Evolutionary conservation across 139 green algal species (phyloP).

Genomic region (Edaphochlamys debaryana): DNA sequence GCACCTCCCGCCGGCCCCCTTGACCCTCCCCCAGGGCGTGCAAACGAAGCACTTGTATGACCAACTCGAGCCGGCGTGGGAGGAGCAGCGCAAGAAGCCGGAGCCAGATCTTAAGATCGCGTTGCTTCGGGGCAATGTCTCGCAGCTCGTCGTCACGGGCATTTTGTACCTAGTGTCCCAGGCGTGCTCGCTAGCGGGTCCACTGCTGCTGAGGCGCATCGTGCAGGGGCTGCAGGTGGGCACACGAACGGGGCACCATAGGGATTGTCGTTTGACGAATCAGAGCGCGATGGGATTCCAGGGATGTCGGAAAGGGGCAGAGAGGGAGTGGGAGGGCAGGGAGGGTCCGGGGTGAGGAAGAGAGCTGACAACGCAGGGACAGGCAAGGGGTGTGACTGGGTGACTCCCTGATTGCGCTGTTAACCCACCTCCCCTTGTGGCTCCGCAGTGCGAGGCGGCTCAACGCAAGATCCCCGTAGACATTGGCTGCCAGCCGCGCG

Average conservation of each 20-base stretch:
- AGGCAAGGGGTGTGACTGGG: too few species aligned
- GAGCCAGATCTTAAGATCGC: slow-evolving; percentile 47
- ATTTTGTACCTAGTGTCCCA: slow-evolving; percentile 53
- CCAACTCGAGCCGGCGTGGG: slow-evolving; percentile 29
- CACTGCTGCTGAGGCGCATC: slow-evolving; percentile 66
- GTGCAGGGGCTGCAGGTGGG: slow-evolving; percentile 48
- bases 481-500: slow-evolving; percentile 21
- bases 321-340: too few species aligned
- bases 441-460: slow-evolving; percentile 32
- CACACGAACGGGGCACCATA: too few species aligned
- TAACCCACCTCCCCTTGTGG: too few species aligned
- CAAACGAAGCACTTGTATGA: not conserved
- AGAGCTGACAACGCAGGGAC: too few species aligned
- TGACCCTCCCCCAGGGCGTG: too few species aligned
- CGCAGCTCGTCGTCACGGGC: slow-evolving; percentile 49
- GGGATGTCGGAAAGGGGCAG: too few species aligned
- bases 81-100: slow-evolving; percentile 21
- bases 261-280: too few species aligned
- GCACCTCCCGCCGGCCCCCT: too few species aligned
- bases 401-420: too few species aligned
- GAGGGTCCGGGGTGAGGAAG: too few species aligned
- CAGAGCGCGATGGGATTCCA: too few species aligned
- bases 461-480: not conserved
- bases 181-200: slow-evolving; percentile 62
- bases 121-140: slow-evolving; percentile 46